These are phyloP conservation scores for Puya raimondii DNA, from an alignment of 176 grass and related monocot species.

Conservation along the genomic window DNA sequence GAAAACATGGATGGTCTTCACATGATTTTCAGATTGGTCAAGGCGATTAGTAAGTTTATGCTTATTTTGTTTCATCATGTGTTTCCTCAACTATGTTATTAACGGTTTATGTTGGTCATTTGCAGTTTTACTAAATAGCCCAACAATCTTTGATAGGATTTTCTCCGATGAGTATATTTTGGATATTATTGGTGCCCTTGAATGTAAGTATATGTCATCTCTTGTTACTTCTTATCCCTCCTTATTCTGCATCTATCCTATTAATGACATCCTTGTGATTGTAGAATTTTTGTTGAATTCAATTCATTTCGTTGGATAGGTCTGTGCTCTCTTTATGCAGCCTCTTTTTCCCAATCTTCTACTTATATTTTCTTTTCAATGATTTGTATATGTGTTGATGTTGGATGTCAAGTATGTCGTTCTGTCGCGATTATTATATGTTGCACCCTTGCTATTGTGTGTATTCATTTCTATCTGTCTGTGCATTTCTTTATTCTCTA, in stretches of 20 bases:
- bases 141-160: constrained; percentile 60
- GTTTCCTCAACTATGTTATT: constrained; percentile 17
- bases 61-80: constrained; percentile 19
- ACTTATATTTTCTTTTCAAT: background rate
- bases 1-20: constrained; percentile 52
- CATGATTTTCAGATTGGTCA: constrained; percentile 82
- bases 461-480: background rate
- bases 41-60: constrained; percentile 62
- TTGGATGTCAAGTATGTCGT: background rate
- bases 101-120: constrained; percentile 28
- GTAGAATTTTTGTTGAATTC: too few species aligned
- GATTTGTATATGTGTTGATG: background rate
- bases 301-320: too few species aligned
- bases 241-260: background rate
- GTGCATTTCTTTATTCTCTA: background rate
- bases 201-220: constrained; percentile 56
- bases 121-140: constrained; percentile 73
- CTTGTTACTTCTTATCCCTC: background rate
- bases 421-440: too few species aligned
- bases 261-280: background rate
- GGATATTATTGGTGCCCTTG: constrained; percentile 74
- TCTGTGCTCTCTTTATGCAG: background rate
- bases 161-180: constrained; percentile 73
- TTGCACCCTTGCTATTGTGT: too few species aligned
- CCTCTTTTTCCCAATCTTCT: background rate